These are phyloP conservation scores for Solanum microdontum DNA, from an alignment of 257 asterid genomes.

Conservation along the genomic window DNA sequence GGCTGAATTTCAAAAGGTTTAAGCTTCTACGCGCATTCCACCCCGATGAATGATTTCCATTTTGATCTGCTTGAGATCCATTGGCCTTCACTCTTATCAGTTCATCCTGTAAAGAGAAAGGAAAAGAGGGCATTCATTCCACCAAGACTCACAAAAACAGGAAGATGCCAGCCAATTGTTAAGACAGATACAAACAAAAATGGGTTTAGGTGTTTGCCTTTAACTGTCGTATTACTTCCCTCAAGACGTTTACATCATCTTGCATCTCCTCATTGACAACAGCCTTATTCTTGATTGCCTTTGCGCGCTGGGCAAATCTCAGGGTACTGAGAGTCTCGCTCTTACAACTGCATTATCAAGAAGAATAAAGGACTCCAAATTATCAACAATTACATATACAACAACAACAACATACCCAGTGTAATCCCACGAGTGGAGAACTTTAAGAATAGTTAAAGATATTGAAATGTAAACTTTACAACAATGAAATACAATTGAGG, in stretches of 20 bases:
- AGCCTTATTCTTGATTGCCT: conserved; percentile 95
- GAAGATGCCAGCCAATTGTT: background rate
- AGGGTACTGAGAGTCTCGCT: conserved; percentile 85
- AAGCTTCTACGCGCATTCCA: conserved; percentile 95
- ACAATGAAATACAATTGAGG: background rate
- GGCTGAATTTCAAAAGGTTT: conserved; percentile 81
- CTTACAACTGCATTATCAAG: conserved; percentile 60
- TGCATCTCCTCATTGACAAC: conserved; percentile 88
- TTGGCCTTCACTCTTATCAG: conserved; percentile 64
- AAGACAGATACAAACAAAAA: background rate
- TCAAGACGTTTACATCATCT: conserved; percentile 78
- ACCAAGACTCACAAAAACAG: background rate
- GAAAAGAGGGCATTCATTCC: background rate
- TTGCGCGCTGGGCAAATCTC: conserved; percentile 98
- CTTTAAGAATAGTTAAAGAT: background rate
- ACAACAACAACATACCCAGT: background rate
- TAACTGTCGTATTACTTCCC: conserved; percentile 78
- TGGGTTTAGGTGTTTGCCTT: conserved; percentile 24
- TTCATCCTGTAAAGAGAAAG: conserved; percentile 44
- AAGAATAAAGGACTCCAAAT: background rate
- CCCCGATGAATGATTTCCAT: conserved; percentile 52
- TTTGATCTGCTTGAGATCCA: conserved; percentile 35
- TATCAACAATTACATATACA: background rate
- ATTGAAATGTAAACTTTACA: background rate
- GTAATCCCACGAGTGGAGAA: background rate